phyloP scores from a whole-genome alignment of 139 green algal species.

The Chlamydomonas incerta region DNA sequence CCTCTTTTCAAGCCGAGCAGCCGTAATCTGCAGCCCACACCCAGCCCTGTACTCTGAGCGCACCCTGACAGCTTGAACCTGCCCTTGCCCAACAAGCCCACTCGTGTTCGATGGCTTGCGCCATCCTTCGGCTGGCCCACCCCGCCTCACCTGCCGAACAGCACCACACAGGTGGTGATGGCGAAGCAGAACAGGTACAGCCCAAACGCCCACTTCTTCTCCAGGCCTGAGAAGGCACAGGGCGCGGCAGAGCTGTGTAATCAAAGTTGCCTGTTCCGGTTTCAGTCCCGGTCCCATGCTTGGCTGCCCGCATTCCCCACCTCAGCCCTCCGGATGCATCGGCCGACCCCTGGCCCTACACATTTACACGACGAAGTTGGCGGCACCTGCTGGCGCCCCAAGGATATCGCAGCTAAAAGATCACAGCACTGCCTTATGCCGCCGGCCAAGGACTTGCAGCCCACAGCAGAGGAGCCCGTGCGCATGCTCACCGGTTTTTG shows the following conservation, averaged over 20 bases:
- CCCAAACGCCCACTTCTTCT: slow-evolving; percentile 53
- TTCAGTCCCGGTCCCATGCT: too few relatives aligned
- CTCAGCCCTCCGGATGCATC: too few relatives aligned
- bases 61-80: too few relatives aligned
- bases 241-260: not conserved
- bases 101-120: too few relatives aligned
- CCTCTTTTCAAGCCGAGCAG: too few relatives aligned
- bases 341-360: too few relatives aligned
- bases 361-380: not conserved
- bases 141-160: slow-evolving; percentile 7
- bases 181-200: slow-evolving; percentile 28
- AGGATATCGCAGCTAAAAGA: not conserved
- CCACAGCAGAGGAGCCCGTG: not conserved
- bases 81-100: too few relatives aligned
- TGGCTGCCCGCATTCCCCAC: too few relatives aligned
- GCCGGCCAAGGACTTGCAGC: not conserved
- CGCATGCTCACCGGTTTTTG: slow-evolving; percentile 23
- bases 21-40: too few relatives aligned
- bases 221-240: not conserved
- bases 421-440: too few relatives aligned
- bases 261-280: not conserved
- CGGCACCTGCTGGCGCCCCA: not conserved
- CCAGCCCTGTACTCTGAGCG: too few relatives aligned
- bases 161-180: not conserved
- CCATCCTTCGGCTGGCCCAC: too few relatives aligned